Conservation (phyloP, 441 rosid genomes). For the Euphorbia celastroides region DNA sequence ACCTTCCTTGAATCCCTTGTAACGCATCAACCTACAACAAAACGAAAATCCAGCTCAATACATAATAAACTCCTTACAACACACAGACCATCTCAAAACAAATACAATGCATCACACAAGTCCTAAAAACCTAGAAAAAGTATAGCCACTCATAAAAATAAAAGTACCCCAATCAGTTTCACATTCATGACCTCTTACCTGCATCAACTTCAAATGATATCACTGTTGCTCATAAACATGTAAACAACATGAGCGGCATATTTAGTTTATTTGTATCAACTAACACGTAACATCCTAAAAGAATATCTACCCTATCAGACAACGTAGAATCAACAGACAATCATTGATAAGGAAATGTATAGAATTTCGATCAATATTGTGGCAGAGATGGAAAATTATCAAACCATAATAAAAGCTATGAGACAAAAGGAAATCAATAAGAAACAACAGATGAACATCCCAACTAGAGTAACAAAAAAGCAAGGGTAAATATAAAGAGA, state of each 20-base stretch:
- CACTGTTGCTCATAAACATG: not conserved
- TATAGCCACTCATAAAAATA: not conserved
- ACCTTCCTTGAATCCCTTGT: conserved; percentile 97
- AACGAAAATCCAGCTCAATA: not conserved
- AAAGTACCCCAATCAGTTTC: not conserved
- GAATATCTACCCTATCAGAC: not conserved
- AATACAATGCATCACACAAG: too few species aligned
- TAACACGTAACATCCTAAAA: not conserved
- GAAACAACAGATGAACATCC: not conserved
- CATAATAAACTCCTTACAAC: not conserved
- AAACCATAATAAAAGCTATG: not conserved
- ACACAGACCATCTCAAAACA: not conserved
- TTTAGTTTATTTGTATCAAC: not conserved
- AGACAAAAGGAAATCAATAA: not conserved
- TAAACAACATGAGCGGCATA: not conserved
- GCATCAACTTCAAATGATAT: not conserved
- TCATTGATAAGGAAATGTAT: too few species aligned
- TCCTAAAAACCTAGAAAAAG: not conserved
- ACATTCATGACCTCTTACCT: not conserved
- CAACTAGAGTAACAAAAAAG: not conserved
- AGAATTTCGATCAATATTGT: too few species aligned
- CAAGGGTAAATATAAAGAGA: not conserved
- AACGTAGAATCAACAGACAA: not conserved
- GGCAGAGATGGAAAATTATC: not conserved
- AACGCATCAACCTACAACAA: conserved; percentile 70